phyloP scores from a whole-genome alignment of 768 basidiomycete genomes.

The Phallus indusiatus region DNA sequence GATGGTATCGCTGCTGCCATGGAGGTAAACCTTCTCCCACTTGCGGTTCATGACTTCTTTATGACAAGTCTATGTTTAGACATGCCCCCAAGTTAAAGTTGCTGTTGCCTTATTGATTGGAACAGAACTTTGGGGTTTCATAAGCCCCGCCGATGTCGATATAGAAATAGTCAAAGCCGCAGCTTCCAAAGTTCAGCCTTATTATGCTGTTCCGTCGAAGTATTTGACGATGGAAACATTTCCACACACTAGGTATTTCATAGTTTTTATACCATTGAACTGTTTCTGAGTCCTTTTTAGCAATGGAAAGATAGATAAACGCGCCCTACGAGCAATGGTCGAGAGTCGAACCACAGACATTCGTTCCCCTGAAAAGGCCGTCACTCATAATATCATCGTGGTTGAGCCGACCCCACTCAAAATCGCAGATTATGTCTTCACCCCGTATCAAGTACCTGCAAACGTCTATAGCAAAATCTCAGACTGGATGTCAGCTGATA shows the following conservation, averaged over 20 bases:
- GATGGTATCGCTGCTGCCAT: slow-evolving; percentile 53
- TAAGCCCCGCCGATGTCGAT: slow-evolving; percentile 30
- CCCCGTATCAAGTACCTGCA: not conserved
- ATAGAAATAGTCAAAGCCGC: slow-evolving; percentile 32
- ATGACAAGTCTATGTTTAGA: slow-evolving; percentile 20
- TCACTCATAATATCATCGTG: not conserved
- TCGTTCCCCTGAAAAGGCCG: not conserved
- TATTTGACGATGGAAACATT: slow-evolving; percentile 35
- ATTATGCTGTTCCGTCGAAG: slow-evolving; percentile 48
- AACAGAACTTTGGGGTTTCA: slow-evolving; percentile 46
- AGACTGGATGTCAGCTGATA: slow-evolving; percentile 1
- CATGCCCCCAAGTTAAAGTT: slow-evolving; percentile 31
- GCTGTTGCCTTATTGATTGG: slow-evolving; percentile 45
- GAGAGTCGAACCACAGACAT: not conserved
- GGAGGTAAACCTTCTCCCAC: slow-evolving; percentile 29
- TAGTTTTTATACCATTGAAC: not conserved
- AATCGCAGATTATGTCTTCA: not conserved
- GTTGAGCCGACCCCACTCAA: not conserved
- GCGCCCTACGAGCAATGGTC: slow-evolving; percentile 15
- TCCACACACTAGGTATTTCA: slow-evolving; percentile 39
- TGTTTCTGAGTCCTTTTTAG: slow-evolving; percentile 17
- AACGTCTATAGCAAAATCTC: not conserved
- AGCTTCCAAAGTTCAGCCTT: slow-evolving; percentile 44
- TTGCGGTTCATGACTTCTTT: not conserved
- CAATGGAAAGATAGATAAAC: slow-evolving; percentile 28